Percentiles rank a stretch among this genome's conserved stretches.
Evolutionary conservation across 1,284 basidiomycete species (phyloP).

Genomic region (Violaceomyces palustris): DNA sequence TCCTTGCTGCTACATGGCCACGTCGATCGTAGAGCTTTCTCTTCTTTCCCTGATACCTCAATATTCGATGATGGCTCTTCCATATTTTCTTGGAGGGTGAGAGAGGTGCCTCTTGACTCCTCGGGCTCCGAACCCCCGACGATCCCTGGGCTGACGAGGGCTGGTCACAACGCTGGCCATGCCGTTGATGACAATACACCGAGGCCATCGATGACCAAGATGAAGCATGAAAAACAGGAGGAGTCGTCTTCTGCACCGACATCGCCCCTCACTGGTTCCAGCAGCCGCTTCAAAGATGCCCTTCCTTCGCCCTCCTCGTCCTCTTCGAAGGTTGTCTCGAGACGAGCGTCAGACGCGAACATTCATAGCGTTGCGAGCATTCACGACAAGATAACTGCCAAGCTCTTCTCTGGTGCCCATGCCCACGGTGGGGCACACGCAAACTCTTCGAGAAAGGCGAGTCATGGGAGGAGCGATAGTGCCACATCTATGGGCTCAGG

Average conservation of each 20-base stretch:
- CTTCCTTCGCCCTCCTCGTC: neutral
- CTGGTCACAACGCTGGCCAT: conserved; percentile 1
- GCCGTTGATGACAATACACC: conserved; percentile 19
- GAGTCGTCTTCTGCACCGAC: neutral
- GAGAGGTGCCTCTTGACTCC: conserved; percentile 44
- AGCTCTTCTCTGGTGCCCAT: no score
- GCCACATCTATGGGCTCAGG: no score
- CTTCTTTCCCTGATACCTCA: conserved; percentile 81
- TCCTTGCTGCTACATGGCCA: no score
- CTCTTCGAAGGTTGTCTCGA: neutral
- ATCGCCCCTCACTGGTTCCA: neutral
- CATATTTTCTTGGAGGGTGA: conserved; percentile 48
- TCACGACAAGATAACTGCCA: conserved; percentile 22
- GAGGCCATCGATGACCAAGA: conserved; percentile 25
- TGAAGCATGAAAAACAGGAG: no score
- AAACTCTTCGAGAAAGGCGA: no score
- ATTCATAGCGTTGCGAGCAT: no score
- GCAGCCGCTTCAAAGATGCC: neutral
- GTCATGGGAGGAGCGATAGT: no score
- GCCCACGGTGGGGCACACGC: no score
- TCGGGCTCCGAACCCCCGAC: conserved; percentile 25
- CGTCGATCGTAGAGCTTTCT: conserved; percentile 66
- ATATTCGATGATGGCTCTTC: conserved; percentile 48
- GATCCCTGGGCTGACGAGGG: conserved; percentile 24
- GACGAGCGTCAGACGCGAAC: neutral